Evolutionary conservation across 495 filamentous ascomycete genomes (phyloP).

Genomic region (Aspergillus campestris): DNA sequence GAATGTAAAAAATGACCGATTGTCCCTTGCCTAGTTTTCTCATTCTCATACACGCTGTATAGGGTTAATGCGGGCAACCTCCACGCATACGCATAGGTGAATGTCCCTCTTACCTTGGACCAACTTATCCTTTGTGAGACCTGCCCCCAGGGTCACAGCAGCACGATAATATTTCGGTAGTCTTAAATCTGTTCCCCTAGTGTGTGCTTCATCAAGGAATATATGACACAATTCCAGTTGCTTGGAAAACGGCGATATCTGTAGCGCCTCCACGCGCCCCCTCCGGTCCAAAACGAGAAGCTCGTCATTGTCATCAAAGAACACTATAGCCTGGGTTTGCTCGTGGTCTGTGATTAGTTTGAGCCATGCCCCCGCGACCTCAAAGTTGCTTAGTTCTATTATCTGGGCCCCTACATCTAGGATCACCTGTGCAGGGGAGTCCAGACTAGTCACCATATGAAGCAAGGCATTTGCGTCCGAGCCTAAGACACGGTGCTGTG

Average conservation of each 20-base stretch:
- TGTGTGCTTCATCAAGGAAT: slow-evolving; percentile 70
- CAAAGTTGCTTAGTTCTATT: slow-evolving; percentile 50
- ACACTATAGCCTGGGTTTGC: slow-evolving; percentile 43
- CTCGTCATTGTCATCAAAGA: slow-evolving; percentile 38
- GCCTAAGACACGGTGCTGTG: not conserved
- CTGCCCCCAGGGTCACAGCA: slow-evolving; percentile 59
- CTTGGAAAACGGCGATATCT: slow-evolving; percentile 50
- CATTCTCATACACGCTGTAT: slow-evolving; percentile 62
- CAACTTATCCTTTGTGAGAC: slow-evolving; percentile 61
- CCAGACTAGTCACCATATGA: slow-evolving; percentile 26
- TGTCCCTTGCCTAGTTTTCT: slow-evolving; percentile 53
- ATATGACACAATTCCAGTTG: slow-evolving; percentile 57
- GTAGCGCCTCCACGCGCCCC: slow-evolving; percentile 41
- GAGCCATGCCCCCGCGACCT: slow-evolving; percentile 46
- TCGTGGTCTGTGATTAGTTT: slow-evolving; percentile 5
- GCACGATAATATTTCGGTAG: slow-evolving; percentile 52
- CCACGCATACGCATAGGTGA: too few species aligned
- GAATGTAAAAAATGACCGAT: slow-evolving; percentile 50
- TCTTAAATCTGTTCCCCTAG: slow-evolving; percentile 64
- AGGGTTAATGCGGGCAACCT: too few species aligned
- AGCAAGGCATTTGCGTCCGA: slow-evolving; percentile 39
- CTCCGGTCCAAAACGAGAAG: slow-evolving; percentile 38
- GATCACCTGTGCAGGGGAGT: slow-evolving; percentile 46
- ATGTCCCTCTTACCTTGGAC: slow-evolving; percentile 56
- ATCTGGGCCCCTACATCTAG: slow-evolving; percentile 71